Evolutionary conservation across 1,284 basidiomycete species (phyloP), one percentile per base, ranked within the genome.

Genomic region (Austropuccinia psidii): DNA sequence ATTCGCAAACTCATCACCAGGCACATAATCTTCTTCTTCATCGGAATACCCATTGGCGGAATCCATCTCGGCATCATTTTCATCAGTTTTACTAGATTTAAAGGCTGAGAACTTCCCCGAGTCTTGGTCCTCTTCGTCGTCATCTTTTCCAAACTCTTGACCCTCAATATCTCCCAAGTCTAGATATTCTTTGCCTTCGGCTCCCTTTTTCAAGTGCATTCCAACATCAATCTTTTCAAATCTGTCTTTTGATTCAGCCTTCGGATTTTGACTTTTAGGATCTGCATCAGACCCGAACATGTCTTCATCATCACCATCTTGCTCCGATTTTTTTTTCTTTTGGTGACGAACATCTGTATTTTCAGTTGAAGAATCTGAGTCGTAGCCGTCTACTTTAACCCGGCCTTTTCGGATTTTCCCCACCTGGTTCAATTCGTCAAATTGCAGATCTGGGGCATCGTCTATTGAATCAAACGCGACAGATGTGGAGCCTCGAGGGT

Each of bases 111-210:
- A n/a, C 43, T 81, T 82, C 33, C 79, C 78, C 17, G 74, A 77
- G 4, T 75, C 75, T 8, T 75, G 78, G n/a, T 76, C 76, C 24
- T 77, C 77, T 3, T 78, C 76, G 55, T 76, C 83, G 76, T 78
- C 64, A 76, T 82, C 52, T 17, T 83, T 82, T 74, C 85, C 85
- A 79, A 97, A 91, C 80, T 93, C 90, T 82, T 99, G 92, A 0
- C 93, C 92, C 81, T 97, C 93, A 77, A 98, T 93, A 80, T 98
- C 95, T 0, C 90, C 91, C 15, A 98, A 83, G 68, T 89, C 85
- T 80, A 97, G 83, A 79, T 86, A 95, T 79, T 87, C 78, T 52
- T 78, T 79, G n/a, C 66, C 68, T 39, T 75, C 72, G 47, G 45
- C 72, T 17, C 73, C 75, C 5, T 75, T 73, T 47, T 76, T 75